Conservation (phyloP, 2,329 filamentous ascomycete species). For the Hirsutella minnesotensis region DNA sequence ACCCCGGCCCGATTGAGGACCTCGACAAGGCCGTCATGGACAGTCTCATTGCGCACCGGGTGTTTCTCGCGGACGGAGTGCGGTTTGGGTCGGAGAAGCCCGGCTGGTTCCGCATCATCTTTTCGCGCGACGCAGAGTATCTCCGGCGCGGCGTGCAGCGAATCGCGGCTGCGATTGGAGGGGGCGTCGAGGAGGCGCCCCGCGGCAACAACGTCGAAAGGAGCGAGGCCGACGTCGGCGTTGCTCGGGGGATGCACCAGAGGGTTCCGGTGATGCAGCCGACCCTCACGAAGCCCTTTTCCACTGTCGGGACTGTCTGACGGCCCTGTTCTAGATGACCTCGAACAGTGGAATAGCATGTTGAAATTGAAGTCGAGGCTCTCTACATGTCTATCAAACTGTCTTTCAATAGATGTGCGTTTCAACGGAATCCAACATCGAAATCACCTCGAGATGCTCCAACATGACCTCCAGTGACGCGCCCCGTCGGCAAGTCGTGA, state of each 20-base stretch:
- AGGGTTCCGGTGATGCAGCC: no score
- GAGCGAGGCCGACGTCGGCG: neutral
- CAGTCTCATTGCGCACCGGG: slow-evolving; percentile 15
- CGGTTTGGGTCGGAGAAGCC: slow-evolving; percentile 24
- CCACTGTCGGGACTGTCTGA: no score
- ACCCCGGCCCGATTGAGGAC: slow-evolving; percentile 8
- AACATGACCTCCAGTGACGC: slow-evolving; percentile 42
- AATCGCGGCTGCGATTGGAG: slow-evolving; percentile 3
- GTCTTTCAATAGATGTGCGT: no score
- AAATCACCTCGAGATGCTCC: no score
- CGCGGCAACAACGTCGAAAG: neutral
- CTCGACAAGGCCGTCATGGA: slow-evolving; percentile 15
- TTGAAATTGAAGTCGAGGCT: no score
- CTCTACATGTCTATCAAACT: no score
- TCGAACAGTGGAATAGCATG: no score
- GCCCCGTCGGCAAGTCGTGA: no score
- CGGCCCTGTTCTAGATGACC: no score
- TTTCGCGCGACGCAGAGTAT: slow-evolving; percentile 19
- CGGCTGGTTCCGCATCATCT: slow-evolving; percentile 27
- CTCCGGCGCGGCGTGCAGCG: slow-evolving; percentile 15
- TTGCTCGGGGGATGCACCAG: no score
- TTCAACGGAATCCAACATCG: no score
- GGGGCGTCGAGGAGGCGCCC: neutral
- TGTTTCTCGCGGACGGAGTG: slow-evolving; percentile 24
- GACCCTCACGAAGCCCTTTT: no score